These are phyloP conservation scores for Sideroxylon spinosum DNA, from an alignment of 179 eudicot genomes.

Conservation along the genomic window DNA sequence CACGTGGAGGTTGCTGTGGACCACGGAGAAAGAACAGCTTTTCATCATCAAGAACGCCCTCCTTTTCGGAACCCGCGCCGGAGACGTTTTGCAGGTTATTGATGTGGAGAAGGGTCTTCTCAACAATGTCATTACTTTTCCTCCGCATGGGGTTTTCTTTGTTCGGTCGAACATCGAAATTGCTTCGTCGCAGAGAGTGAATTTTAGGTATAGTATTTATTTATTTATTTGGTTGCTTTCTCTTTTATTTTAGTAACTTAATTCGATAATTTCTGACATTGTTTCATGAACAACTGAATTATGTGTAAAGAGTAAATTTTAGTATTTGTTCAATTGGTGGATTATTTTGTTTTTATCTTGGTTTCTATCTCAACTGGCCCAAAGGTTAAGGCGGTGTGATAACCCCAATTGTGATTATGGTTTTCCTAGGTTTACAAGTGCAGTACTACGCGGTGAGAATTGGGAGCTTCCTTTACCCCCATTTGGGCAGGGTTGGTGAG, in stretches of 20 bases:
- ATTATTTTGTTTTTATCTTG: neutral
- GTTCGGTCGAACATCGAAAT: constrained; percentile 71
- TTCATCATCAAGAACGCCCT: constrained; percentile 62
- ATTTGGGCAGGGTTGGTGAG: constrained; percentile 95
- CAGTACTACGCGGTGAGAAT: constrained; percentile 69
- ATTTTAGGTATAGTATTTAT: constrained; percentile 53
- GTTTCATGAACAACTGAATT: neutral
- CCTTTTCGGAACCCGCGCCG: constrained; percentile 64
- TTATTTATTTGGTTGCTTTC: neutral
- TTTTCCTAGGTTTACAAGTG: constrained; percentile 73
- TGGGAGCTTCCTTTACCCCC: constrained; percentile 94
- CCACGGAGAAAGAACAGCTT: constrained; percentile 91
- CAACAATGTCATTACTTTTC: constrained; percentile 84
- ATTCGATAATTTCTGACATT: neutral
- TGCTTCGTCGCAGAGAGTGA: constrained; percentile 66
- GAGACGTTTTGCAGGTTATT: constrained; percentile 83
- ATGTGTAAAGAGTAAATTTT: neutral
- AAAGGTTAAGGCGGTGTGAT: neutral
- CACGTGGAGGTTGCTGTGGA: constrained; percentile 94
- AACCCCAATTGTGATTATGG: neutral
- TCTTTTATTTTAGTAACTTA: neutral
- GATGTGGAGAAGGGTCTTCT: constrained; percentile 55
- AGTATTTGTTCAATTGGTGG: neutral
- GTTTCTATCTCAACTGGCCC: neutral
- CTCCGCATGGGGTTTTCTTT: constrained; percentile 85